phyloP scores from a whole-genome alignment of 306 rosid genomes.

The Cucumis melo region DNA sequence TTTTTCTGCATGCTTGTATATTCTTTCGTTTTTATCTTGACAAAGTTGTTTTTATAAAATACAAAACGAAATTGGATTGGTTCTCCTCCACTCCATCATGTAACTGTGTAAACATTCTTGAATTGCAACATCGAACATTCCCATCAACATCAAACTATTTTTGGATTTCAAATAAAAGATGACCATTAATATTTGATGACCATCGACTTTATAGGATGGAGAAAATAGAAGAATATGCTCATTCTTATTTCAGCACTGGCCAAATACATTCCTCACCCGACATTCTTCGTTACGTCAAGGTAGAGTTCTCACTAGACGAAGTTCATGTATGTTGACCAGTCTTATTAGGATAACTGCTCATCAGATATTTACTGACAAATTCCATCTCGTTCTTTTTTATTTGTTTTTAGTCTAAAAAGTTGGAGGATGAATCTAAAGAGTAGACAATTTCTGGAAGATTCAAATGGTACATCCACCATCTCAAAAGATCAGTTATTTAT shows the following conservation, averaged over 20 bases:
- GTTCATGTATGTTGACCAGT: not conserved
- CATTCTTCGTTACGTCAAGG: conserved; percentile 34
- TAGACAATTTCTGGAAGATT: not conserved
- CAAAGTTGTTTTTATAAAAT: too few species aligned
- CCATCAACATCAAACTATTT: not conserved
- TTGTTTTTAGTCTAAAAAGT: not conserved
- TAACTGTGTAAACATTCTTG: not conserved
- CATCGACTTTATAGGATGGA: conserved; percentile 44
- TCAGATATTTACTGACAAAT: not conserved
- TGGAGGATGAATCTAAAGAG: not conserved
- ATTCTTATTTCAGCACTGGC: conserved; percentile 66
- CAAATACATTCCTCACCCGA: conserved; percentile 50
- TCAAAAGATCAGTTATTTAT: not conserved
- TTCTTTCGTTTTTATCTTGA: too few species aligned
- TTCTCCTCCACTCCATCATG: not conserved
- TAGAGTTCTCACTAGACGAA: conserved; percentile 14
- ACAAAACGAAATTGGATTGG: not conserved
- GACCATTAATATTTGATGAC: not conserved
- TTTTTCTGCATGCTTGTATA: too few species aligned
- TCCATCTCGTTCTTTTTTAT: not conserved
- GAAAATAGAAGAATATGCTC: conserved; percentile 69
- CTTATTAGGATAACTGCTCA: not conserved
- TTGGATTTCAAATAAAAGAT: not conserved
- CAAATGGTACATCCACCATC: not conserved
- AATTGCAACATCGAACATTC: not conserved